Evolutionary conservation across 2,329 filamentous ascomycete genomes (phyloP).

Genomic region (Lachnellula hyalina): DNA sequence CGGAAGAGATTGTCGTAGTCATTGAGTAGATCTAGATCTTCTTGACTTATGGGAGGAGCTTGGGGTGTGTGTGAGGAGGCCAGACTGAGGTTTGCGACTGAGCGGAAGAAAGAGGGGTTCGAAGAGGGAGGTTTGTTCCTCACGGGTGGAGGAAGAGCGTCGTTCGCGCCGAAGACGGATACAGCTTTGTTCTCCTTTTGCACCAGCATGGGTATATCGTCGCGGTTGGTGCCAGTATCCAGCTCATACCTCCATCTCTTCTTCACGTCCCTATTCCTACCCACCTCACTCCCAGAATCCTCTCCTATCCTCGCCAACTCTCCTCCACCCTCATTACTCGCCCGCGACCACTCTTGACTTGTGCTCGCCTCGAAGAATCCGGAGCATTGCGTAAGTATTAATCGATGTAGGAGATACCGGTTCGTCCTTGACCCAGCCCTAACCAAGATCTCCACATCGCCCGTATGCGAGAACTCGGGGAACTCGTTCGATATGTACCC

Average conservation of each 20-base stretch:
- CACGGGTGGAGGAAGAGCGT: constrained; percentile 43
- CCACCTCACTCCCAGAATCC: constrained; percentile 37
- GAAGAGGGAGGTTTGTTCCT: constrained; percentile 59
- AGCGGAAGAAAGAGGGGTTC: constrained; percentile 74
- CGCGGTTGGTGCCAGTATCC: constrained; percentile 65
- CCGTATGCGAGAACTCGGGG: constrained; percentile 81
- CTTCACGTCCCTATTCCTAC: constrained; percentile 22
- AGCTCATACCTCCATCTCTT: constrained; percentile 83
- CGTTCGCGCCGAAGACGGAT: constrained; percentile 52
- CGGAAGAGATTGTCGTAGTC: constrained; percentile 96
- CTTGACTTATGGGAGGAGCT: constrained; percentile 44
- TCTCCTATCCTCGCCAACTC: constrained; percentile 49
- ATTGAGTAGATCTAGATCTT: constrained; percentile 71
- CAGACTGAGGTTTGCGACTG: constrained; percentile 71
- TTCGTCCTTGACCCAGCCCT: constrained; percentile 66
- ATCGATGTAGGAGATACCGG: constrained; percentile 78
- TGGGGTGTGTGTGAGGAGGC: constrained; percentile 44
- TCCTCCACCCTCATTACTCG: constrained; percentile 16
- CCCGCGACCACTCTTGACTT: constrained; percentile 67
- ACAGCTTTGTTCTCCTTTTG: constrained; percentile 58
- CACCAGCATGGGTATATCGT: constrained; percentile 82
- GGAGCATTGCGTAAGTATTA: constrained; percentile 84
- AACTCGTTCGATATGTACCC: constrained; percentile 84
- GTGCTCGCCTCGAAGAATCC: constrained; percentile 90
- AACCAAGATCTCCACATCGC: constrained; percentile 87